phyloP scores from a whole-genome alignment of 2,329 filamentous ascomycete species.

The Lachnellula suecica region DNA sequence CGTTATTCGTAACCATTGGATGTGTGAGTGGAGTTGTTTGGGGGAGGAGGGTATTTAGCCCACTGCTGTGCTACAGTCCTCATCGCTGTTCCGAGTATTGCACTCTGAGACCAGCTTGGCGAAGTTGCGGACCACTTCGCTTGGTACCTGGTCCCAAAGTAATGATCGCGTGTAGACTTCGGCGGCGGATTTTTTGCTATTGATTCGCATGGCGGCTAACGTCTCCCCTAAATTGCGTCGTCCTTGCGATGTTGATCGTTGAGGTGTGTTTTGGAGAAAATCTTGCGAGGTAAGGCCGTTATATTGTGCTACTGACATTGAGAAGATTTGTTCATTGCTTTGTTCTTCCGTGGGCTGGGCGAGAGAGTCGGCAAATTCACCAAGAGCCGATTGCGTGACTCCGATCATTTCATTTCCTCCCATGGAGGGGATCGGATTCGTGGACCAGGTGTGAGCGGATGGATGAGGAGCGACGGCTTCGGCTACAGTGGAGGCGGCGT shows the following conservation, averaged over 20 bases:
- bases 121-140: conserved; percentile 89
- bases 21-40: conserved; percentile 8
- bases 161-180: conserved; percentile 92
- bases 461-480: conserved; percentile 48
- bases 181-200: conserved; percentile 70
- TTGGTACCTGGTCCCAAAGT: conserved; percentile 90
- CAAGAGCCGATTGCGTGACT: conserved; percentile 59
- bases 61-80: conserved; percentile 22
- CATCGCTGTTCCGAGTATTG: conserved; percentile 41
- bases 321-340: conserved; percentile 84
- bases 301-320: conserved; percentile 83
- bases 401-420: conserved; percentile 45
- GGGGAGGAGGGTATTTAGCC: conserved; percentile 15
- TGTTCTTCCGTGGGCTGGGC: conserved; percentile 80
- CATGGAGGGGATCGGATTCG: conserved; percentile 38
- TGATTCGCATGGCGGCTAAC: conserved; percentile 73
- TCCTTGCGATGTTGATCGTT: conserved; percentile 57
- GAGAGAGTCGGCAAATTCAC: conserved; percentile 66
- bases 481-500: conserved; percentile 40
- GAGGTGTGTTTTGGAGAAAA: conserved; percentile 58
- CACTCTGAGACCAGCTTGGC: conserved; percentile 84
- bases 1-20: conserved; percentile 23
- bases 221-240: conserved; percentile 79
- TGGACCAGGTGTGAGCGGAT: conserved; percentile 49
- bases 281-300: conserved; percentile 77